Base-by-base conservation (phyloP, 2,329 filamentous ascomycete species). In the Stenocarpella maydis region DNA sequence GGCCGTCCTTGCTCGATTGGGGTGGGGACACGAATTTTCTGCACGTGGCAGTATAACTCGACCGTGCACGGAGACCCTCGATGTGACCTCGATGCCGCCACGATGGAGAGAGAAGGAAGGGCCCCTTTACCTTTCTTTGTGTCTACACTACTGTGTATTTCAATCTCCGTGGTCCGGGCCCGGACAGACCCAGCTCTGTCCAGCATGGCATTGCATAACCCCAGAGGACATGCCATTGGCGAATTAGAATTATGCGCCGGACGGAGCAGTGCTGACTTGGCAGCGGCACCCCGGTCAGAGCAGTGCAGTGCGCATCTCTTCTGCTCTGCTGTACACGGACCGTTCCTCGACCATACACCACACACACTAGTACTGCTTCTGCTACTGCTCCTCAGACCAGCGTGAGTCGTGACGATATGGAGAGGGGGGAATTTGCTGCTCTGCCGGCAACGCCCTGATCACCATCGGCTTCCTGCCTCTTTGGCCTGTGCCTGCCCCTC, bases 341-440 rank as follows among this genome's bases (percentile, higher is more conserved):
- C 58, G 9, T 37, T 63, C 15, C 43, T 49, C 58, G 58, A 63
- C 58, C 41, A 37, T 37, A 28, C 43, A 28, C 54, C 3, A 37
- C 26, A 26, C 21, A 28, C 39, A 28, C 54, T 10, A 37, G 19
- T 58, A n/a, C 54, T 10, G 54, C 21, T 58, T 43, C 37, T 58
- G 37, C 28, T 34, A n/a, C 39, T 63, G n/a, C 43, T 37, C 14
- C 31, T 49, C 8, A 28, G 26, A 49, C 58, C 28, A 63, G 26
- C 58, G 45, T 63, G 58, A 34, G n/a, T n/a, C n/a, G n/a, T 9
- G 31, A 63, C 58, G 43, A 63, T 63, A 63, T 63, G 58, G 58
- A 63, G 58, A 49, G 58, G 58, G 58, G 65, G 53, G 65, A n/a
- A 47, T 66, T 47, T 65, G 53, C 53, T 67, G 64, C 31, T 58